Evolutionary conservation across 805 yeast genomes (phyloP).

Genomic region (Suhomyces xylopsoci): DNA sequence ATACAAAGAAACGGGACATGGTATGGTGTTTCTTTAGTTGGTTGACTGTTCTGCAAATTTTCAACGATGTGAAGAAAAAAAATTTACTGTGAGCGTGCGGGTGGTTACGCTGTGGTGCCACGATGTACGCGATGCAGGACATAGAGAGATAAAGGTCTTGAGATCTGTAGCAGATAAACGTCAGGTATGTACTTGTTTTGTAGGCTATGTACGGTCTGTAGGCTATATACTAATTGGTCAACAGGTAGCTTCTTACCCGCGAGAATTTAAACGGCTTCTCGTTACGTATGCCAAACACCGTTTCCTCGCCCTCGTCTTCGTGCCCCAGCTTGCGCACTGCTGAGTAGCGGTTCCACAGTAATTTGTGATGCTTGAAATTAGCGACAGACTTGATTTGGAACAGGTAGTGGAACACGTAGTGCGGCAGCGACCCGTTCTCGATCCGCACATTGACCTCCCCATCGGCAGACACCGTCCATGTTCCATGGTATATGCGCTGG

Average conservation of each 20-base stretch:
- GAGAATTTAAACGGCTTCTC: slow-evolving; percentile 81
- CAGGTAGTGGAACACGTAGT: slow-evolving; percentile 62
- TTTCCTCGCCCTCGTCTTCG: slow-evolving; percentile 48
- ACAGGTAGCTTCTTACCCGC: slow-evolving; percentile 47
- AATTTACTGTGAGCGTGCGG: slow-evolving; percentile 6
- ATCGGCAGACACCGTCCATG: slow-evolving; percentile 55
- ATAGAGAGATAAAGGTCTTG: background rate
- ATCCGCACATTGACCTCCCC: slow-evolving; percentile 49
- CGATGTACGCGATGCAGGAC: slow-evolving; percentile 9
- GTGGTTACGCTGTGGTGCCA: slow-evolving; percentile 7
- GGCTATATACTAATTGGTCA: slow-evolving; percentile 5
- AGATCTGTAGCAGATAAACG: background rate
- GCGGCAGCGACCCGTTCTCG: slow-evolving; percentile 55
- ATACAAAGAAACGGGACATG: slow-evolving; percentile 90
- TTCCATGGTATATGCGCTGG: slow-evolving; percentile 45
- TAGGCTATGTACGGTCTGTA: background rate
- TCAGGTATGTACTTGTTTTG: background rate
- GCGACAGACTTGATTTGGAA: slow-evolving; percentile 55
- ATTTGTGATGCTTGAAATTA: slow-evolving; percentile 57
- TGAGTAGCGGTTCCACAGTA: slow-evolving; percentile 68
- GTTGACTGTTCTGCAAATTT: slow-evolving; percentile 19
- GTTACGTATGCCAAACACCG: slow-evolving; percentile 54
- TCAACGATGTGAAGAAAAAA: slow-evolving; percentile 20
- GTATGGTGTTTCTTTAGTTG: slow-evolving; percentile 9
- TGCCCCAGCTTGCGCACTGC: slow-evolving; percentile 42